These are phyloP conservation scores for Spathaspora sp. DNA, from an alignment of 805 yeast genomes.

Conservation along the genomic window DNA sequence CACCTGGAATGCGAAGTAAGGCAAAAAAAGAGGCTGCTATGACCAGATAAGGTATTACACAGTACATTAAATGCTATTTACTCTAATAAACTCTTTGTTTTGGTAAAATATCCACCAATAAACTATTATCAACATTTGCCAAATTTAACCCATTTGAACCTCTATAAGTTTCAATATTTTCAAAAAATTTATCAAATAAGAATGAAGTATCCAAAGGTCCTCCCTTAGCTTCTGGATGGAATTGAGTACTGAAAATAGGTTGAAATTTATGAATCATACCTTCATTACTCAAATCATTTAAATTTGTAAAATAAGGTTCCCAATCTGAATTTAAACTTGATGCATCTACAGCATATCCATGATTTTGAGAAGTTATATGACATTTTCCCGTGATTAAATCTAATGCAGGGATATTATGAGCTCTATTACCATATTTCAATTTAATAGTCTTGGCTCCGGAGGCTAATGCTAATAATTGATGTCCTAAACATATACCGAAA, in stretches of 20 bases:
- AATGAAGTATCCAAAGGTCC: slow-evolving; percentile 94
- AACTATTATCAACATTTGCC: slow-evolving; percentile 43
- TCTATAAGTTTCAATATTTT: slow-evolving; percentile 56
- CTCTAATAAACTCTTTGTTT: slow-evolving; percentile 55
- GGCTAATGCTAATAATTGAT: slow-evolving; percentile 92
- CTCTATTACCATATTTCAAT: slow-evolving; percentile 97
- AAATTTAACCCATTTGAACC: slow-evolving; percentile 33
- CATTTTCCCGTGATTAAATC: slow-evolving; percentile 88
- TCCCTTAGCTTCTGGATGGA: slow-evolving; percentile 99
- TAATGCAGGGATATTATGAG: slow-evolving; percentile 96
- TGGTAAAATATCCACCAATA: slow-evolving; percentile 60
- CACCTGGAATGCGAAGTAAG: too few species aligned
- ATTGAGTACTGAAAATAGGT: slow-evolving; percentile 95
- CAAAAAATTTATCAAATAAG: slow-evolving; percentile 86
- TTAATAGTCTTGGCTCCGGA: slow-evolving; percentile 90
- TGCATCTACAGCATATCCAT: slow-evolving; percentile 95
- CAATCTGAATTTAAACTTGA: slow-evolving; percentile 69
- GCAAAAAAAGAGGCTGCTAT: too few species aligned
- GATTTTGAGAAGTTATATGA: slow-evolving; percentile 98
- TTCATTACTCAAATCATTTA: slow-evolving; percentile 95
- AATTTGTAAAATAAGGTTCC: slow-evolving; percentile 82
- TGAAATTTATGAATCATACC: slow-evolving; percentile 88
- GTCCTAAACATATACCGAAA: slow-evolving; percentile 97
- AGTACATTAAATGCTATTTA: not conserved
- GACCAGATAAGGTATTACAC: too few species aligned